phyloP scores from a whole-genome alignment of 1,284 basidiomycete species.

The Ganoderma resinaceum region DNA sequence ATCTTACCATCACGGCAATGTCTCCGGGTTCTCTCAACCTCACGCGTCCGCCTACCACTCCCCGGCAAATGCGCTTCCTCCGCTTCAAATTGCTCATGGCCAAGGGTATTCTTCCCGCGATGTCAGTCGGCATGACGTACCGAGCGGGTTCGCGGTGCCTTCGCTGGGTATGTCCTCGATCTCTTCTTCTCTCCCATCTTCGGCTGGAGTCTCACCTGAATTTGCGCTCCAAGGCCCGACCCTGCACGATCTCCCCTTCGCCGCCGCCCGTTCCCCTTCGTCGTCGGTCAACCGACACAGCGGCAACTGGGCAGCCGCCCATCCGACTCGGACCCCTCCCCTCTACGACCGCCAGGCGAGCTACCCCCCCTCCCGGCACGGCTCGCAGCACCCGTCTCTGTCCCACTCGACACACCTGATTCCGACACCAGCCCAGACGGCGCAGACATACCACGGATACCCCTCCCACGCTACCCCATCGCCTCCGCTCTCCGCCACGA shows the following conservation, averaged over 20 bases:
- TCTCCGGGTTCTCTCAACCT: conserved; percentile 14
- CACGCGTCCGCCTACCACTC: conserved; percentile 20
- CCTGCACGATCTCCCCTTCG: conserved; percentile 32
- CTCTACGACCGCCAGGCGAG: conserved; percentile 18
- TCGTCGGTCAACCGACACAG: conserved; percentile 13
- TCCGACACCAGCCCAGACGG: conserved; percentile 36
- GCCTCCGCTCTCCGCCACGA: conserved; percentile 20
- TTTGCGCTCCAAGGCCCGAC: conserved; percentile 25
- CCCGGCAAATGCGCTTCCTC: conserved; percentile 22
- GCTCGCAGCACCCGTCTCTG: conserved; percentile 27
- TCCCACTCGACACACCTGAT: conserved; percentile 32
- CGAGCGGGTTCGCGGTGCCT: conserved; percentile 23
- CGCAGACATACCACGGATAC: conserved; percentile 30
- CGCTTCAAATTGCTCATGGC: conserved; percentile 13
- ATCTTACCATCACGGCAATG: conserved; percentile 15
- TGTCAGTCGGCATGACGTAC: conserved; percentile 25
- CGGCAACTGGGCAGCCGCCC: conserved; percentile 22
- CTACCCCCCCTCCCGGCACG: conserved; percentile 22
- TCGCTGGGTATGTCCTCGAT: conserved; percentile 19
- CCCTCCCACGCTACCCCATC: conserved; percentile 17
- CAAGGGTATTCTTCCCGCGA: conserved; percentile 23
- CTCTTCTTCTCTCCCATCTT: conserved; percentile 8
- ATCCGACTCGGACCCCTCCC: conserved; percentile 21
- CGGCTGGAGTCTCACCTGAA: conserved; percentile 5
- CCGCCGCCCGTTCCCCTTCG: conserved; percentile 18